Conservation (phyloP, 441 rosid species). For the Syzygium malaccense region DNA sequence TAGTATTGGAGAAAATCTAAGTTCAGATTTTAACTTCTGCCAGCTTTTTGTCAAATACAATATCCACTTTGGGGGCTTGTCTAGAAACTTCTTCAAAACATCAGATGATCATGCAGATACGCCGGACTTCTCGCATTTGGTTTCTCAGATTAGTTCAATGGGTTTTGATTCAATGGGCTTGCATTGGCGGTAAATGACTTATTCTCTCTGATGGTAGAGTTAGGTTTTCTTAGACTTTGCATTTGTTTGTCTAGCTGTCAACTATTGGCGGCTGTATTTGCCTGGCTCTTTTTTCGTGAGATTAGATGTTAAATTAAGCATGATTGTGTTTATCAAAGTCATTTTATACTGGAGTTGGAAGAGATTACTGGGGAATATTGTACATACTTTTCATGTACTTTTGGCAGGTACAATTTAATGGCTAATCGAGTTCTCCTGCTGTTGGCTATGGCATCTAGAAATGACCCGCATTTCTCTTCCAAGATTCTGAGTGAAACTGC, state of each 20-base stretch:
- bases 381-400: slow-evolving; percentile 1
- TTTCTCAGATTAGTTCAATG: slow-evolving; percentile 86
- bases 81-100: slow-evolving; percentile 71
- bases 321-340: neutral
- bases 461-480: slow-evolving; percentile 60
- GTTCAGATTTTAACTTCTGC: slow-evolving; percentile 5
- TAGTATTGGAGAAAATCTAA: neutral
- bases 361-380: neutral
- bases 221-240: neutral
- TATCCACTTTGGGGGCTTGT: slow-evolving; percentile 89
- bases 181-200: slow-evolving; percentile 87
- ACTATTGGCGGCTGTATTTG: neutral
- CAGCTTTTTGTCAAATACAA: slow-evolving; percentile 99
- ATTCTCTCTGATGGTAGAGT: neutral
- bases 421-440: slow-evolving; percentile 96
- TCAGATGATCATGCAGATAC: slow-evolving; percentile 57
- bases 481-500: slow-evolving; percentile 86
- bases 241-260: neutral
- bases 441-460: slow-evolving; percentile 88
- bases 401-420: slow-evolving; percentile 90
- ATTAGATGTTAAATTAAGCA: neutral
- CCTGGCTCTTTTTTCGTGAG: neutral
- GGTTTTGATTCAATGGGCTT: slow-evolving; percentile 86
- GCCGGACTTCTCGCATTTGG: slow-evolving; percentile 65
- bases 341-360: neutral